phyloP scores from a whole-genome alignment of 495 filamentous ascomycete species.

The Hypoxylon fuscum region DNA sequence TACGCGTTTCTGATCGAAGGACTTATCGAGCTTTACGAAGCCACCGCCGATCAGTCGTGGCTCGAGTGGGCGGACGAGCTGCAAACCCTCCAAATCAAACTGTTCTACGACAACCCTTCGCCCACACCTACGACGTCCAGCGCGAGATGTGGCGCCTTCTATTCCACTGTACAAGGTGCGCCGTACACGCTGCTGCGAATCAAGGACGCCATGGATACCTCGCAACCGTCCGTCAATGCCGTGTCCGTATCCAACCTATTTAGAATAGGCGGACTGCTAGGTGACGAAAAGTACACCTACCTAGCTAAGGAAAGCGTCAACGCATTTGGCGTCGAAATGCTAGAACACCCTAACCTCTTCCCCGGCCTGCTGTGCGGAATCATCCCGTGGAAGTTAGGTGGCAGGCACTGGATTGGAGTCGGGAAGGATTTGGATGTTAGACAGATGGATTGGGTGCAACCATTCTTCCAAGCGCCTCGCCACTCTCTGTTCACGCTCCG shows the following conservation, averaged over 20 bases:
- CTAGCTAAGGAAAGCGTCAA: constrained; percentile 77
- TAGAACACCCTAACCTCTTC: constrained; percentile 92
- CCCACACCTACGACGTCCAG: constrained; percentile 30
- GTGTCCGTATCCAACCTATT: constrained; percentile 84
- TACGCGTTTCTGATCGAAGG: constrained; percentile 91
- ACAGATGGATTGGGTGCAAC: constrained; percentile 13
- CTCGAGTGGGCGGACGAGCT: constrained; percentile 84
- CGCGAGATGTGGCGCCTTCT: constrained; percentile 75
- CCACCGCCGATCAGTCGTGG: constrained; percentile 81
- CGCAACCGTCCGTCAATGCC: constrained; percentile 88
- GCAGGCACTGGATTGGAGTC: constrained; percentile 40
- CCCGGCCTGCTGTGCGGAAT: constrained; percentile 79
- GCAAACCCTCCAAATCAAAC: constrained; percentile 69
- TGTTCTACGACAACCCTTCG: constrained; percentile 68
- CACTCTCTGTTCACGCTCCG: constrained; percentile 41
- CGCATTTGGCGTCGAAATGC: constrained; percentile 87
- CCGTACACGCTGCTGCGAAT: constrained; percentile 83
- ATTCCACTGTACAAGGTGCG: constrained; percentile 75
- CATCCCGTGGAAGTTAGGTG: constrained; percentile 70
- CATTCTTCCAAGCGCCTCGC: constrained; percentile 39
- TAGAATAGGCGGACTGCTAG: constrained; percentile 75
- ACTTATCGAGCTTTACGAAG: constrained; percentile 86
- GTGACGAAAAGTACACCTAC: constrained; percentile 68
- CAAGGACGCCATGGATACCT: constrained; percentile 93
- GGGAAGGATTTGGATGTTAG: constrained; percentile 21